Percentiles rank a stretch among this genome's conserved stretches.
Conservation (phyloP, 2,329 filamentous ascomycete species). For the Ophiostoma populinum region DNA sequence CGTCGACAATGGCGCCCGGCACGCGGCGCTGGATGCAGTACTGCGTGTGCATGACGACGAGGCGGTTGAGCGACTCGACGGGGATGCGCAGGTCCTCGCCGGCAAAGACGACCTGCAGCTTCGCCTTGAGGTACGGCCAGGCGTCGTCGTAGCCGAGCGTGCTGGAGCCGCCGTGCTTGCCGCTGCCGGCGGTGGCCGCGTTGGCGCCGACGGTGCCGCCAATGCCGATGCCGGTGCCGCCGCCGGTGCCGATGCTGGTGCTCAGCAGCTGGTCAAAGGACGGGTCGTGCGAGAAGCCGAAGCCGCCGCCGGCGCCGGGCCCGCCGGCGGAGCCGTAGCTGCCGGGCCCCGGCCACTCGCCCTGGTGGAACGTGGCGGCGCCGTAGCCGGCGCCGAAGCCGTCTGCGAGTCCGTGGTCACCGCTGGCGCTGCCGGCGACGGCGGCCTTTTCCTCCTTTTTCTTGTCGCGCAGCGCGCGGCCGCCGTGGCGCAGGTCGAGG, state of each 20-base stretch:
- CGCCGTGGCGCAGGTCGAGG: slow-evolving; percentile 61
- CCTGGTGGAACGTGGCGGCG: background rate
- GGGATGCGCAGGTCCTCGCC: slow-evolving; percentile 66
- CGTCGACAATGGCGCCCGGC: slow-evolving; percentile 55
- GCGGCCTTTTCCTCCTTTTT: slow-evolving; percentile 43
- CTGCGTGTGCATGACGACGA: slow-evolving; percentile 64
- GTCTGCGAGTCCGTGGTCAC: slow-evolving; percentile 21
- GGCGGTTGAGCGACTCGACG: slow-evolving; percentile 66
- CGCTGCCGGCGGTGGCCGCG: slow-evolving; percentile 30
- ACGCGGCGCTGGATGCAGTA: slow-evolving; percentile 59
- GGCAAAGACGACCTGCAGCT: slow-evolving; percentile 62
- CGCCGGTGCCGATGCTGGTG: slow-evolving; percentile 28
- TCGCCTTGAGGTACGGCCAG: slow-evolving; percentile 64
- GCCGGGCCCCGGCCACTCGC: slow-evolving; percentile 35
- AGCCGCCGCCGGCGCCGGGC: slow-evolving; percentile 30
- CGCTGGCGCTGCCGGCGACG: slow-evolving; percentile 14
- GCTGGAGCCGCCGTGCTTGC: slow-evolving; percentile 47
- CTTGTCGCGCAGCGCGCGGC: slow-evolving; percentile 62
- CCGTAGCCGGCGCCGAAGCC: slow-evolving; percentile 3
- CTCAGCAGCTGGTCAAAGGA: slow-evolving; percentile 20
- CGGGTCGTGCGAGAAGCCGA: background rate
- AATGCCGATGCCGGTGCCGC: slow-evolving; percentile 17
- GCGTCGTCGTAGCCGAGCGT: slow-evolving; percentile 63
- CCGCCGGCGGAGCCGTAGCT: slow-evolving; percentile 20
- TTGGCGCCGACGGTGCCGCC: slow-evolving; percentile 26